A percentile compares a stretch with the other conserved stretches of the same genome.
phyloP scores from a whole-genome alignment of 176 grass and related monocot genomes.

The Thinopyrum elongatum region DNA sequence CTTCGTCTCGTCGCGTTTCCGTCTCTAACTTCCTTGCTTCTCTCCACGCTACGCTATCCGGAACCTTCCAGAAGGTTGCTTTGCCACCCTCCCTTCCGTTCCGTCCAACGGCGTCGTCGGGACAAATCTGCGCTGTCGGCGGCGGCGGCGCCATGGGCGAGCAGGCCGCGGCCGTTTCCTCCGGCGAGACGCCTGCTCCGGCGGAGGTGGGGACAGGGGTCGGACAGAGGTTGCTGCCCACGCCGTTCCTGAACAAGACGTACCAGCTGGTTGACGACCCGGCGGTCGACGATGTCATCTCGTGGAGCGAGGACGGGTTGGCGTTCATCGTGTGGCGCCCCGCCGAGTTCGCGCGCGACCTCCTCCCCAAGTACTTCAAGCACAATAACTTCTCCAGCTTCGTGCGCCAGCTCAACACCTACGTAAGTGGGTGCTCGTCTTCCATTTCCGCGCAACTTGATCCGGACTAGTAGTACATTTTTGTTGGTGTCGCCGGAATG shows the following conservation, averaged over 20 bases:
- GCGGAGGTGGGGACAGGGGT: neutral
- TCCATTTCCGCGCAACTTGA: neutral
- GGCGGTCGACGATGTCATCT: constrained; percentile 76
- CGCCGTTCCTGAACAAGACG: constrained; percentile 92
- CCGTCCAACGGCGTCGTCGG: neutral
- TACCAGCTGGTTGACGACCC: constrained; percentile 93
- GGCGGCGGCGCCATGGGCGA: constrained; percentile 15
- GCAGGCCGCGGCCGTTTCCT: neutral
- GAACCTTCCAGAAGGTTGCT: constrained; percentile 54
- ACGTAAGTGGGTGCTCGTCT: constrained; percentile 33
- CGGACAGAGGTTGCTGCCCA: constrained; percentile 58
- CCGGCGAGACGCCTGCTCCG: neutral
- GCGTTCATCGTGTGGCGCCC: constrained; percentile 88
- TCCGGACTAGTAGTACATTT: neutral
- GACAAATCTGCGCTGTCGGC: constrained; percentile 16
- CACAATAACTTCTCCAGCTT: constrained; percentile 99
- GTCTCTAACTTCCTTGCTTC: neutral
- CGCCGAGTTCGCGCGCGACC: constrained; percentile 81
- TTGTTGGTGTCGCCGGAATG: constrained; percentile 7
- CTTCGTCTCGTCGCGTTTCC: neutral
- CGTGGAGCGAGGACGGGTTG: constrained; percentile 78
- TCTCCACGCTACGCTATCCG: constrained; percentile 27
- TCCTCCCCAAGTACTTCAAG: constrained; percentile 97
- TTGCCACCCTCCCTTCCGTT: neutral
- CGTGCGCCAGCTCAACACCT: constrained; percentile 96